Conservation (phyloP, 2,329 filamentous ascomycete species). For the Aaosphaeria pasadenensis region DNA sequence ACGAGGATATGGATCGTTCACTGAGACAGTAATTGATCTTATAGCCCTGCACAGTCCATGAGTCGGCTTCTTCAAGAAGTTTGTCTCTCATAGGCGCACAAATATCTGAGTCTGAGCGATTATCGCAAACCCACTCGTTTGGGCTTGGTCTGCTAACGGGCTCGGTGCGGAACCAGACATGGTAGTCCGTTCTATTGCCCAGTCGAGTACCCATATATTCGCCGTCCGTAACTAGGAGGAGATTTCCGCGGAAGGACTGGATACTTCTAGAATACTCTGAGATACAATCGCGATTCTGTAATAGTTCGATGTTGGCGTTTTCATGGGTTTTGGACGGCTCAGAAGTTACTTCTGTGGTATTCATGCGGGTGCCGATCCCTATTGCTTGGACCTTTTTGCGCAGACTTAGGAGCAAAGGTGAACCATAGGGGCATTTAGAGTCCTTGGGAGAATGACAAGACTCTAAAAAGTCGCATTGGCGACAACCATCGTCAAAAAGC, state of each 20-base stretch:
- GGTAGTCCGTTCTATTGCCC: no score
- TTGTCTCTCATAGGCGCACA: background rate
- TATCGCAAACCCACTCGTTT: no score
- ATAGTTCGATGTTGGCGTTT: no score
- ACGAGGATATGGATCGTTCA: slow-evolving; percentile 10
- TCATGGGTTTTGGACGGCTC: background rate
- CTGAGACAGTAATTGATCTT: slow-evolving; percentile 16
- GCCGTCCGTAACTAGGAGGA: no score
- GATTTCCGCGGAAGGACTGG: no score
- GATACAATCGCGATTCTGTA: no score
- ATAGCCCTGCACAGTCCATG: background rate
- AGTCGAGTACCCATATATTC: no score
- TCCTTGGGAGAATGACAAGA: background rate
- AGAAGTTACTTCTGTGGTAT: background rate
- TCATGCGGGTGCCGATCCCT: background rate
- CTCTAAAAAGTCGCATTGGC: slow-evolving; percentile 1
- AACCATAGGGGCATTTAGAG: background rate
- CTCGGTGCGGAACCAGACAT: no score
- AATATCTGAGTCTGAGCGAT: no score
- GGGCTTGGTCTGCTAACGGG: no score
- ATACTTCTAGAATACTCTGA: no score
- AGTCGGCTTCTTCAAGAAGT: background rate
- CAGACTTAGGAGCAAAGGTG: background rate
- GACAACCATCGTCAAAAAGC: slow-evolving; percentile 8
- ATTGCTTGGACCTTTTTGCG: background rate